Evolutionary conservation across 495 filamentous ascomycete species (phyloP), one percentile per base, ranked within the genome.

Genomic region (Penicillium pancosmium): DNA sequence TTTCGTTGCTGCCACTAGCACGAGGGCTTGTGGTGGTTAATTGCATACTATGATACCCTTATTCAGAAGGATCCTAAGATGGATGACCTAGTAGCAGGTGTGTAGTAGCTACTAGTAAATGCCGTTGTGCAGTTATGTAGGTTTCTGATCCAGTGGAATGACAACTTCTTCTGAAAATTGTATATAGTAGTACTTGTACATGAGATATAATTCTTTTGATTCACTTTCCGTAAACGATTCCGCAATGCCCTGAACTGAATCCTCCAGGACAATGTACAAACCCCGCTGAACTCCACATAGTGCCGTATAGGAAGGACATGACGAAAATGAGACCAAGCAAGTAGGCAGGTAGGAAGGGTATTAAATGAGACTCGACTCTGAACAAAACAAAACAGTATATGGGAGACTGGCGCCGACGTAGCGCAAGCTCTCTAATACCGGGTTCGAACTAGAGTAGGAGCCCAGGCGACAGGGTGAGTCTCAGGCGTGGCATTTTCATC

Each of bases 391-490:
- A 55, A 43, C 25, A 11, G 21, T 9, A 10, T 44, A 50, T 25
- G 52, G 52, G 31, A 23, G 23, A 19, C 9, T 15, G 11, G 21
- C 46, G 46, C 18, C 41, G n/a, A 6, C 27, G 8, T 31, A 31
- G 27, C 27, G 27, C 6, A 1, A 9, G 27, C 27, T 31, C 25
- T 59, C 69, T 77, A 89, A 63, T 82, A 90, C 75, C 87, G 89
- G 70, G 85, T 81, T 64, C 88, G 71, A 19, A 88, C 88, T 33
- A 97, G 73, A 2, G 85, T 91, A 27, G 94, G 95, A 65, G 89
- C 91, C 94, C 95, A 99, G 27, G 93, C 89, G 46, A 99, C 75
- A 7, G 94, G 94, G 75, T 98, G 91, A 25, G 88, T 89, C 70
- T 97, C 91, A 34, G 89, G 87, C 2, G 95, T 98, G 19, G 94